phyloP scores from a whole-genome alignment of 371 early-diverging fungal species.

The Actinomortierella ambigua region DNA sequence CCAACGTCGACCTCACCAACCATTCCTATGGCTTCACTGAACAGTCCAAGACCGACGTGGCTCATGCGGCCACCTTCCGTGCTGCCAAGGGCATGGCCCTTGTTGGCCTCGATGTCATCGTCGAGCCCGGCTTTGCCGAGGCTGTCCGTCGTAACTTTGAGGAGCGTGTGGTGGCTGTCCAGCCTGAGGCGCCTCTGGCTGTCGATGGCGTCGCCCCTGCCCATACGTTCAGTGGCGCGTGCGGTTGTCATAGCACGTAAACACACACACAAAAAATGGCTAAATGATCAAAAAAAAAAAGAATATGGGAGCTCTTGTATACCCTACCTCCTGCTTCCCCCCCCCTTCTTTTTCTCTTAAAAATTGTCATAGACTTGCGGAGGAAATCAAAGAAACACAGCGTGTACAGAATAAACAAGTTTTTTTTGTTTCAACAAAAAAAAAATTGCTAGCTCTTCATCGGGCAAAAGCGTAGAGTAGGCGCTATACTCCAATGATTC shows the following conservation, averaged over 20 bases:
- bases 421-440: too few relatives aligned
- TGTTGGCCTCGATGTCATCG: slow-evolving; percentile 44
- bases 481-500: too few relatives aligned
- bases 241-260: slow-evolving; percentile 27
- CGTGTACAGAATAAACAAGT: too few relatives aligned
- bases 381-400: too few relatives aligned
- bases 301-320: too few relatives aligned
- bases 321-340: too few relatives aligned
- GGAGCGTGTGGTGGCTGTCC: slow-evolving; percentile 1
- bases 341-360: too few relatives aligned
- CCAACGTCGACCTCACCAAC: slow-evolving; percentile 54
- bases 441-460: too few relatives aligned
- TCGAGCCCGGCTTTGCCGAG: slow-evolving; percentile 31
- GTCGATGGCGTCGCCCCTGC: slow-evolving; percentile 2
- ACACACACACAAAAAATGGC: slow-evolving; percentile 2
- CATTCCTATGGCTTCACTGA: slow-evolving; percentile 72
- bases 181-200: slow-evolving; percentile 4
- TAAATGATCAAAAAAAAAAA: not conserved
- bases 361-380: too few relatives aligned
- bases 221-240: slow-evolving; percentile 10
- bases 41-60: slow-evolving; percentile 61
- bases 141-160: slow-evolving; percentile 25
- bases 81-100: slow-evolving; percentile 54
- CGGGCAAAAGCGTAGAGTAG: too few relatives aligned
- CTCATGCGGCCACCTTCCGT: slow-evolving; percentile 63